A percentile compares a stretch with the other conserved stretches of the same genome.
Evolutionary conservation across 768 basidiomycete species (phyloP).

Genomic region (Tulasnella sp.): DNA sequence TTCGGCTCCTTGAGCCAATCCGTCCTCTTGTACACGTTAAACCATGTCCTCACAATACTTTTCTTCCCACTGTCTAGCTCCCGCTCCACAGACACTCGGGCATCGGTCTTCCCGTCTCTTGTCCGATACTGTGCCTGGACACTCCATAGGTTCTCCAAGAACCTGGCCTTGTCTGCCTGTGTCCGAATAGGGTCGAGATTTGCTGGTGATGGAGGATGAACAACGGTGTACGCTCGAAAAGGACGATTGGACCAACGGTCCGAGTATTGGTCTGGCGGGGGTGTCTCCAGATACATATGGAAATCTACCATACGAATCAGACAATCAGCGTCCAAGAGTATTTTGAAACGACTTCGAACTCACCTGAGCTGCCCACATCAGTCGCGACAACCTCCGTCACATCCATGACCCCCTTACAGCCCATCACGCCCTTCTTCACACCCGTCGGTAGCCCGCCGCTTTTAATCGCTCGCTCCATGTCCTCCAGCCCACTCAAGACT

Average conservation of each 20-base stretch:
- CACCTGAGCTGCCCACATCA: slow-evolving; percentile 70
- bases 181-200: slow-evolving; percentile 56
- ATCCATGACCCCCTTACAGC: slow-evolving; percentile 75
- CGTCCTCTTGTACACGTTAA: slow-evolving; percentile 76
- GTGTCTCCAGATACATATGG: slow-evolving; percentile 71
- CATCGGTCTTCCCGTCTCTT: slow-evolving; percentile 58
- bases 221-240: slow-evolving; percentile 67
- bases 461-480: slow-evolving; percentile 54
- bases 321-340: too few species aligned
- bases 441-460: slow-evolving; percentile 45
- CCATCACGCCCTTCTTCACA: slow-evolving; percentile 70
- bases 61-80: slow-evolving; percentile 42
- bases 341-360: slow-evolving; percentile 23
- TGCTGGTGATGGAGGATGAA: slow-evolving; percentile 56
- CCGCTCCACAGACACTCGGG: slow-evolving; percentile 51
- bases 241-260: slow-evolving; percentile 84
- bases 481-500: slow-evolving; percentile 61
- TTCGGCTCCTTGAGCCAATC: slow-evolving; percentile 65
- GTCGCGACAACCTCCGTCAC: slow-evolving; percentile 73
- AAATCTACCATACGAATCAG: slow-evolving; percentile 44
- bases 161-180: slow-evolving; percentile 61
- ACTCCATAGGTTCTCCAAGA: slow-evolving; percentile 82
- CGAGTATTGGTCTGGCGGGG: slow-evolving; percentile 59
- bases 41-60: slow-evolving; percentile 70
- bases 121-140: slow-evolving; percentile 75